A percentile compares a stretch with the other conserved stretches of the same genome.
phyloP scores from a whole-genome alignment of 208 protist species.

The Jaenimonas drosophilae region DNA sequence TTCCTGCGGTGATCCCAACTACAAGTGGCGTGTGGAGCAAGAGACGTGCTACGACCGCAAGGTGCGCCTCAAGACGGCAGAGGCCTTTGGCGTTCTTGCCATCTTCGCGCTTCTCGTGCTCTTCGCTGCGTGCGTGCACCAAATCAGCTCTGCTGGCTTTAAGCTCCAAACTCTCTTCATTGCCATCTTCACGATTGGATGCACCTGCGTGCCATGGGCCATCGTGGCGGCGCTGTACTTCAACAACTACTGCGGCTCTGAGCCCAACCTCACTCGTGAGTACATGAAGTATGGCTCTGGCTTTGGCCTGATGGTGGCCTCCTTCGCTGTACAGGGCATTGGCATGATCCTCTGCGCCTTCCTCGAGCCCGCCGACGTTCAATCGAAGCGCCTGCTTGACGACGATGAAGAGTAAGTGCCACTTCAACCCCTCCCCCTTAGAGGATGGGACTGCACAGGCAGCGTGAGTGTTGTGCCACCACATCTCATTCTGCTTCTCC shows the following conservation, averaged over 20 bases:
- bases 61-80: slow-evolving; percentile 28
- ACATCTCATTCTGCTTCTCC: no score
- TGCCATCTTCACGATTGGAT: slow-evolving; percentile 27
- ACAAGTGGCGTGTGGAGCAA: slow-evolving; percentile 24
- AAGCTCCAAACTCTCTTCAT: slow-evolving; percentile 20
- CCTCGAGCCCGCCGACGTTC: slow-evolving; percentile 38
- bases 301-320: slow-evolving; percentile 31
- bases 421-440: no score
- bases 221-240: slow-evolving; percentile 40
- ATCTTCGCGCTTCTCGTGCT: slow-evolving; percentile 32
- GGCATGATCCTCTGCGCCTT: slow-evolving; percentile 31
- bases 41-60: slow-evolving; percentile 30
- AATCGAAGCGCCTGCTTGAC: no score
- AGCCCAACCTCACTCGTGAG: slow-evolving; percentile 13
- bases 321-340: slow-evolving; percentile 28
- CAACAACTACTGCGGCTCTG: slow-evolving; percentile 44
- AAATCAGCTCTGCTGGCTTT: slow-evolving; percentile 21
- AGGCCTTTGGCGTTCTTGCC: slow-evolving; percentile 43
- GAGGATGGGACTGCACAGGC: no score
- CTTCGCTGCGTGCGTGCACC: slow-evolving; percentile 13
- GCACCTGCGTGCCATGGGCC: slow-evolving; percentile 35
- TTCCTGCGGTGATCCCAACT: slow-evolving; percentile 28
- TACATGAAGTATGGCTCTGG: slow-evolving; percentile 28
- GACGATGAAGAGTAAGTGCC: no score
- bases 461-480: no score